A percentile compares a stretch with the other conserved stretches of the same genome.
Evolutionary conservation across 352 stramenopile species (phyloP).

Genomic region (Phytopythium chamaehyphon): DNA sequence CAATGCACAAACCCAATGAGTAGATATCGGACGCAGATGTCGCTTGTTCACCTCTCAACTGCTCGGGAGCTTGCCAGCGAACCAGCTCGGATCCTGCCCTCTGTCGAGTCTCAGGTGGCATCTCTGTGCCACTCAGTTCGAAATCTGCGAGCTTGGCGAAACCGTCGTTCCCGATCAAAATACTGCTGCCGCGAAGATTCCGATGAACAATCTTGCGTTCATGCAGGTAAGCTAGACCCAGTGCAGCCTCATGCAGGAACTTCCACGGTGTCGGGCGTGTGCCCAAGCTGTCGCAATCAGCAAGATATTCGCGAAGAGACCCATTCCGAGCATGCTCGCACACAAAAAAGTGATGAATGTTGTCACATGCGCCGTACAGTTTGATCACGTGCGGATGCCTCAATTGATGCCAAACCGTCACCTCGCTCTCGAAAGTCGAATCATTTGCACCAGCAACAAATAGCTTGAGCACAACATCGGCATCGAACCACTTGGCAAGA

Average conservation of each 20-base stretch:
- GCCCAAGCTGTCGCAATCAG: no score
- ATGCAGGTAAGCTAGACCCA: constrained; percentile 27
- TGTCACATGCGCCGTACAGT: no score
- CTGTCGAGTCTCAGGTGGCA: neutral
- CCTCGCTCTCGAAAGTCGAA: constrained; percentile 2
- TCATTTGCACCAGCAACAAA: neutral
- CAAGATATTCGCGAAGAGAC: constrained; percentile 15
- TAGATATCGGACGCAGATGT: constrained; percentile 30
- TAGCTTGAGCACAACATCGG: constrained; percentile 9
- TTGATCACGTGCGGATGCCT: no score
- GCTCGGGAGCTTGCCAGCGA: constrained; percentile 27
- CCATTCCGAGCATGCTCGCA: constrained; percentile 16
- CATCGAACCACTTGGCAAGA: constrained; percentile 10
- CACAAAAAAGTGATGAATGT: constrained; percentile 11
- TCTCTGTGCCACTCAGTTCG: constrained; percentile 14
- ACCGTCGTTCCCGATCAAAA: constrained; percentile 15
- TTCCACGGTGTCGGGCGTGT: constrained; percentile 9
- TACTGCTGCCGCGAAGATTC: constrained; percentile 20
- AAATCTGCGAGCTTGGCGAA: constrained; percentile 24
- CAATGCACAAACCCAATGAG: constrained; percentile 30
- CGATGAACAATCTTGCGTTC: constrained; percentile 17
- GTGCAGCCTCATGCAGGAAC: constrained; percentile 16
- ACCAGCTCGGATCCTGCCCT: constrained; percentile 1
- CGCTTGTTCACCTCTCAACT: constrained; percentile 6
- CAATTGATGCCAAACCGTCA: constrained; percentile 5